phyloP scores from a whole-genome alignment of 2,329 filamentous ascomycete species.

The Chaetomiaceae sp. region DNA sequence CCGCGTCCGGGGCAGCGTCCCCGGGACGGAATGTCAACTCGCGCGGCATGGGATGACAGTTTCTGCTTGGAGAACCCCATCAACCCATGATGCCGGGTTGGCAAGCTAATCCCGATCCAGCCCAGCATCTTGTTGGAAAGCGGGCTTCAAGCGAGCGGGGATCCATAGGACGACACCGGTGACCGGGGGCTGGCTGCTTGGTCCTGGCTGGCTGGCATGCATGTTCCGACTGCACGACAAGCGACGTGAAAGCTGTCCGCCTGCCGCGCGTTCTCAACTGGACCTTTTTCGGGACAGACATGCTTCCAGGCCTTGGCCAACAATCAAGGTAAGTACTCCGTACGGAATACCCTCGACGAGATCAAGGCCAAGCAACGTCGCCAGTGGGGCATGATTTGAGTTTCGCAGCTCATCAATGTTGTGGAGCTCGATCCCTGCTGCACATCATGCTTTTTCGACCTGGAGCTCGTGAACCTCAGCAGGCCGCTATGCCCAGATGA shows the following conservation, averaged over 20 bases:
- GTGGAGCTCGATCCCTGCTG: slow-evolving; percentile 20
- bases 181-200: neutral
- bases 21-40: too few species aligned
- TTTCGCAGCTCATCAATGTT: slow-evolving; percentile 15
- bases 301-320: too few species aligned
- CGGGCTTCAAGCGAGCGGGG: slow-evolving; percentile 14
- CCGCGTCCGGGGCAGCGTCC: too few species aligned
- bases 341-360: too few species aligned
- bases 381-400: slow-evolving; percentile 12
- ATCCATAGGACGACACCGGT: slow-evolving; percentile 15
- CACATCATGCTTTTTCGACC: slow-evolving; percentile 20
- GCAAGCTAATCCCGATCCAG: slow-evolving; percentile 18
- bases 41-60: neutral
- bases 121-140: slow-evolving; percentile 9
- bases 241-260: too few species aligned
- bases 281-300: too few species aligned
- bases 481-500: slow-evolving; percentile 8
- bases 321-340: too few species aligned
- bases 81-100: slow-evolving; percentile 12
- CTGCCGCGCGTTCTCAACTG: too few species aligned
- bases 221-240: neutral
- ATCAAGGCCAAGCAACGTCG: too few species aligned
- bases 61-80: too few species aligned
- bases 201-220: too few species aligned
- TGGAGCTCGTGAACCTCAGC: neutral